Evolutionary conservation across 2,329 filamentous ascomycete genomes (phyloP).

Genomic region (Colletotrichum scovillei): DNA sequence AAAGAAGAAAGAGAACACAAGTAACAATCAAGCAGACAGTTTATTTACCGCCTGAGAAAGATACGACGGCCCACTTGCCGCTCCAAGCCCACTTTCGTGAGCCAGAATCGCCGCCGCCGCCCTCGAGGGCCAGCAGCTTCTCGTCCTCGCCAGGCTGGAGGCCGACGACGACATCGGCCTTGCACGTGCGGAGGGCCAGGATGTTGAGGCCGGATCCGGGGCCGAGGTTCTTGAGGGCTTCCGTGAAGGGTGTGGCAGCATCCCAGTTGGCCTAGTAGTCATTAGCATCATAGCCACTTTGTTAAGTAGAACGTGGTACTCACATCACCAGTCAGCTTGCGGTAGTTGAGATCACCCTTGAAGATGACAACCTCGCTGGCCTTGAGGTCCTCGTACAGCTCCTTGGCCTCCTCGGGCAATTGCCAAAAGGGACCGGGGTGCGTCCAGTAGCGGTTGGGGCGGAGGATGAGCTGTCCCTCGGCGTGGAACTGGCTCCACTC

Average conservation of each 20-base stretch:
- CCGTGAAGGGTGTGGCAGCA: slow-evolving; percentile 84
- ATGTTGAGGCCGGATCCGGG: slow-evolving; percentile 84
- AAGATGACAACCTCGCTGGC: slow-evolving; percentile 90
- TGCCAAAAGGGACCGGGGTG: slow-evolving; percentile 89
- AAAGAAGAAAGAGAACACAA: not conserved
- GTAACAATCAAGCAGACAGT: not conserved
- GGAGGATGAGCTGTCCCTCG: slow-evolving; percentile 84
- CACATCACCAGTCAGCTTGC: slow-evolving; percentile 91
- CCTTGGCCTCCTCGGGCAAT: slow-evolving; percentile 74
- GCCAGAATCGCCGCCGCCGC: slow-evolving; percentile 76
- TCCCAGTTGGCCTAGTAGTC: slow-evolving; percentile 78
- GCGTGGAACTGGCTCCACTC: slow-evolving; percentile 85
- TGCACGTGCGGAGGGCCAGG: slow-evolving; percentile 91
- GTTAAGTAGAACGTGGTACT: slow-evolving; percentile 46
- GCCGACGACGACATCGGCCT: slow-evolving; percentile 94
- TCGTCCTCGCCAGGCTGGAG: slow-evolving; percentile 87
- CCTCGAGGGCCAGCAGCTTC: slow-evolving; percentile 74
- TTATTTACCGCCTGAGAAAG: slow-evolving; percentile 64
- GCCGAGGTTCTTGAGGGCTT: slow-evolving; percentile 88
- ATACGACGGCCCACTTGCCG: slow-evolving; percentile 96
- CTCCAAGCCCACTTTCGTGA: slow-evolving; percentile 92
- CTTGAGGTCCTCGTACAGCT: slow-evolving; percentile 82
- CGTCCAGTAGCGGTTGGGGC: slow-evolving; percentile 94
- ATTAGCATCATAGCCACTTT: too few relatives aligned
- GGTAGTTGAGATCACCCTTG: slow-evolving; percentile 97